phyloP scores from a whole-genome alignment of 306 rosid species.

The Argentina anserina region DNA sequence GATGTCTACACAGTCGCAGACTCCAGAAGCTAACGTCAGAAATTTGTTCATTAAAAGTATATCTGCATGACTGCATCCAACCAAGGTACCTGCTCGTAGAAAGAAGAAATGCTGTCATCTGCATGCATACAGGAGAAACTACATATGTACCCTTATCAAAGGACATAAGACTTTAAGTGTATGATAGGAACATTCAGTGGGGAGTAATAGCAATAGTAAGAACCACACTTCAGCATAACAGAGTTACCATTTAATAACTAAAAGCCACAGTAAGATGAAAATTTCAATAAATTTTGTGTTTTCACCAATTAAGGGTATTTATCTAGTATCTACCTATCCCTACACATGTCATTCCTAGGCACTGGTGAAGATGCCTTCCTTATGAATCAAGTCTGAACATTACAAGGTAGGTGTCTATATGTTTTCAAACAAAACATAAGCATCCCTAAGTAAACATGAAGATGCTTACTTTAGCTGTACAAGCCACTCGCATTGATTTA shows the following conservation, averaged over 20 bases:
- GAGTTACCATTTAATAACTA: background rate
- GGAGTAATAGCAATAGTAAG: background rate
- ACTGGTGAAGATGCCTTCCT: background rate
- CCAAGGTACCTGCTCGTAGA: background rate
- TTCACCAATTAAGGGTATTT: background rate
- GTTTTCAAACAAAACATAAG: background rate
- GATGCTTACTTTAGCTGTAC: background rate
- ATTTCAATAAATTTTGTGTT: background rate
- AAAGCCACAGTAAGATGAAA: background rate
- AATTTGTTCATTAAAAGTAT: background rate
- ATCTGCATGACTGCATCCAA: too few species aligned
- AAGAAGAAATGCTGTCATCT: background rate
- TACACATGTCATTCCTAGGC: background rate
- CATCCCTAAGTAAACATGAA: background rate
- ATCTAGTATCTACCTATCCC: background rate
- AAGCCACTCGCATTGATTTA: background rate
- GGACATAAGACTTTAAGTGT: background rate
- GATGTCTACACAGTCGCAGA: background rate
- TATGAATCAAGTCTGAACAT: background rate
- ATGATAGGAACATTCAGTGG: background rate
- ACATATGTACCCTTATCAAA: background rate
- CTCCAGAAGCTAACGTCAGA: background rate
- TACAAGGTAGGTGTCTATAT: background rate
- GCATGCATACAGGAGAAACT: background rate
- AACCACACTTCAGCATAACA: background rate